Percentiles rank a stretch among this genome's conserved stretches.
These are phyloP conservation scores for Candida lessepsii DNA, from an alignment of 805 yeast genomes.

Conservation along the genomic window DNA sequence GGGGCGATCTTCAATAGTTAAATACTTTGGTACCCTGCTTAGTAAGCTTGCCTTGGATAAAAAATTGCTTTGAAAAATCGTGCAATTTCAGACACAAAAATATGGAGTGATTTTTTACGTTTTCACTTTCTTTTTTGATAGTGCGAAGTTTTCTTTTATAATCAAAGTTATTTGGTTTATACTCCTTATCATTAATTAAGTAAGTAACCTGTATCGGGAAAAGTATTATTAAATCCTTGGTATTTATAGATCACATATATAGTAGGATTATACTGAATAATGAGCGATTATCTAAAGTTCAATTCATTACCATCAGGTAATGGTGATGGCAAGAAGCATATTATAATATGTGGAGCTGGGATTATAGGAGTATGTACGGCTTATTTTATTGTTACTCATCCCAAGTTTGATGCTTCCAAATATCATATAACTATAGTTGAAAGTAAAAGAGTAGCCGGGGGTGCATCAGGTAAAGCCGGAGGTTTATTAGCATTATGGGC, in stretches of 20 bases:
- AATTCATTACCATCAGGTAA: conserved; percentile 45
- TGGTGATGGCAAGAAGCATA: conserved; percentile 66
- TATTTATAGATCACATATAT: not conserved
- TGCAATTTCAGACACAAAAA: conserved; percentile 39
- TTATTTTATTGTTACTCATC: conserved; percentile 80
- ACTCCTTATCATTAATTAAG: not conserved
- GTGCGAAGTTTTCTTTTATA: conserved; percentile 3
- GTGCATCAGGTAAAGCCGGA: conserved; percentile 97
- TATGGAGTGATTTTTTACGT: conserved; percentile 81
- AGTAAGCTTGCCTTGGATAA: too few species aligned
- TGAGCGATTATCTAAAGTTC: conserved; percentile 33
- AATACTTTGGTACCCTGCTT: too few species aligned
- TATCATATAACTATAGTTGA: conserved; percentile 85
- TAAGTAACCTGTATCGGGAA: too few species aligned
- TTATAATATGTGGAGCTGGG: conserved; percentile 90
- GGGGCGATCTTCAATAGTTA: too few species aligned
- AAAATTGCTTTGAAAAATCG: conserved; percentile 2
- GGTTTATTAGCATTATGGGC: conserved; percentile 96
- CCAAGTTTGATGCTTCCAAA: conserved; percentile 66
- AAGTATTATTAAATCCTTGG: too few species aligned
- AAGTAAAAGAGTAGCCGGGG: conserved; percentile 91
- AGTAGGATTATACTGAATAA: conserved; percentile 6
- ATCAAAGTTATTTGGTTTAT: conserved; percentile 1
- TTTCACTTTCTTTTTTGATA: conserved; percentile 48
- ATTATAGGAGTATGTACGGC: conserved; percentile 96